phyloP scores from a whole-genome alignment of 2,329 filamentous ascomycete species.

The Trichoderma sp. region DNA sequence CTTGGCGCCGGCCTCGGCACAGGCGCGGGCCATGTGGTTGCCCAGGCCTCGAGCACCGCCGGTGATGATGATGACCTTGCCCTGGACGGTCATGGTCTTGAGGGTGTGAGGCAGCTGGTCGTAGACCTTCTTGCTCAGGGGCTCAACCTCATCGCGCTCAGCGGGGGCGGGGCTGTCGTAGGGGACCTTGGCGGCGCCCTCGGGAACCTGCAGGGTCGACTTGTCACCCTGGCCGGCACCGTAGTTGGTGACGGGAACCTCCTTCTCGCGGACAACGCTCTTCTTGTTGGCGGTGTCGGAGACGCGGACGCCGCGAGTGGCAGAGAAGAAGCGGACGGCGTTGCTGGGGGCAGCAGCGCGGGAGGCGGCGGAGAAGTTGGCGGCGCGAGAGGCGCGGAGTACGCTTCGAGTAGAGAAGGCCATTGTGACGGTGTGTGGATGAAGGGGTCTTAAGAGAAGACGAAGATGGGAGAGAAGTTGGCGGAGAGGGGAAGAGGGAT shows the following conservation, averaged over 20 bases:
- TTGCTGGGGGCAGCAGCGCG: conserved; percentile 34
- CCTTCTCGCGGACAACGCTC: conserved; percentile 59
- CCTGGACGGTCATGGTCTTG: conserved; percentile 68
- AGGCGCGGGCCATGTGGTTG: conserved; percentile 77
- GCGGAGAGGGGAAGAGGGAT: conserved; percentile 1
- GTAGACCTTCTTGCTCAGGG: conserved; percentile 57
- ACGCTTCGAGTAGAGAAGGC: conserved; percentile 42
- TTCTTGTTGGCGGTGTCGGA: conserved; percentile 50
- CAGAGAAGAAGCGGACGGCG: conserved; percentile 41
- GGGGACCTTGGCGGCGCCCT: conserved; percentile 47
- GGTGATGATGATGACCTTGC: conserved; percentile 72
- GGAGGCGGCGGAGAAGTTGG: conserved; percentile 38
- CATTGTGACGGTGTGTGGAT: conserved; percentile 37
- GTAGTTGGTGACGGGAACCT: conserved; percentile 60
- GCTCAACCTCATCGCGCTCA: conserved; percentile 53
- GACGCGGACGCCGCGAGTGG: conserved; percentile 38
- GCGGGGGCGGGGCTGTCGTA: conserved; percentile 44
- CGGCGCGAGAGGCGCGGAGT: conserved; percentile 41
- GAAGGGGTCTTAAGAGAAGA: too few species aligned
- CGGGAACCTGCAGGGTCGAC: conserved; percentile 57
- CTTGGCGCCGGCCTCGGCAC: conserved; percentile 74
- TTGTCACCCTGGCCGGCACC: conserved; percentile 53
- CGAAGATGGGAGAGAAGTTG: neutral
- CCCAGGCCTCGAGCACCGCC: conserved; percentile 77
- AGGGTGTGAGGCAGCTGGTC: conserved; percentile 64